Conservation (phyloP, 73 alveolate genomes). For the Paramecium sexaurelia region DNA sequence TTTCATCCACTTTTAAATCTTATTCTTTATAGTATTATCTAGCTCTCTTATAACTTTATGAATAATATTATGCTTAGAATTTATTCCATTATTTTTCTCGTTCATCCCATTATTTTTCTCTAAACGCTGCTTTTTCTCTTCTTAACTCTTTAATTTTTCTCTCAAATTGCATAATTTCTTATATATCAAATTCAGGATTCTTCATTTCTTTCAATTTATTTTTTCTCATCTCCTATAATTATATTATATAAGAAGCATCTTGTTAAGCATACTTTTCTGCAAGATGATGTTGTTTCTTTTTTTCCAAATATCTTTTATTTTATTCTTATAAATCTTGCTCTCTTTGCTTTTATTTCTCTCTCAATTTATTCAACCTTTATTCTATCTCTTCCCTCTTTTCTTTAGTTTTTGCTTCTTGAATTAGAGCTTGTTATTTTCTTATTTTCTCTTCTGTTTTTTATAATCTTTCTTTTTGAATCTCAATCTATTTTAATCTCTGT, state of each 20-base stretch:
- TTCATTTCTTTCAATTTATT: constrained; percentile 40
- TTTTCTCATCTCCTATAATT: constrained; percentile 28
- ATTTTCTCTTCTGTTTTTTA: constrained; percentile 3
- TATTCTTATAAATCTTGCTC: constrained; percentile 12
- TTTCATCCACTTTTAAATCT: not conserved
- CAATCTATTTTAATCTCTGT: not conserved
- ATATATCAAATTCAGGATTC: constrained; percentile 41
- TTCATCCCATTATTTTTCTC: constrained; percentile 9
- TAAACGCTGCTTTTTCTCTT: not conserved
- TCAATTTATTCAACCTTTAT: constrained; percentile 19
- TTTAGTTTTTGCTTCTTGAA: not conserved
- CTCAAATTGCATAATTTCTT: constrained; percentile 53
- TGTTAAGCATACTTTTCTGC: constrained; percentile 39
- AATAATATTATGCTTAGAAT: constrained; percentile 37
- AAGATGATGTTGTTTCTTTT: constrained; percentile 6
- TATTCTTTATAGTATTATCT: not conserved
- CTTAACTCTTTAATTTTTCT: constrained; percentile 25
- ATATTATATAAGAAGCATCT: not conserved
- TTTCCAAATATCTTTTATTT: constrained; percentile 8
- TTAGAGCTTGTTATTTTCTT: not conserved
- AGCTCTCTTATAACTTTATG: not conserved
- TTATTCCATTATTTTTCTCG: constrained; percentile 36
- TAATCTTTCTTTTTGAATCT: constrained; percentile 7
- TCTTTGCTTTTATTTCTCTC: constrained; percentile 15
- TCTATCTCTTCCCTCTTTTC: constrained; percentile 55